phyloP scores from a whole-genome alignment of 805 yeast genomes.

The Scheffersomyces lignosus region DNA sequence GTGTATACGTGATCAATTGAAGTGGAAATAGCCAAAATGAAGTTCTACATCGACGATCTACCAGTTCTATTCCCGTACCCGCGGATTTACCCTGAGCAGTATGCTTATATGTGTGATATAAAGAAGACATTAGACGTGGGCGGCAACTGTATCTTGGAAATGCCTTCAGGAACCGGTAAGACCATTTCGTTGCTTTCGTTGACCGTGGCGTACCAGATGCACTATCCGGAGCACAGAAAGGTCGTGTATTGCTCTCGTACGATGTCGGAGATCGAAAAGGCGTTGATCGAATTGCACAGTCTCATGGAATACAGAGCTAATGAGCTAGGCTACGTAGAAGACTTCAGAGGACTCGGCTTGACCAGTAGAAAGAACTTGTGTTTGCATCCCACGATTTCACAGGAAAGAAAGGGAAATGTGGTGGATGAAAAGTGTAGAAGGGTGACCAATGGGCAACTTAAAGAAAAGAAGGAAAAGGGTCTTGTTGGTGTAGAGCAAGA shows the following conservation, averaged over 20 bases:
- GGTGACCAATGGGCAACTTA: constrained; percentile 88
- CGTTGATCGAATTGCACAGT: constrained; percentile 83
- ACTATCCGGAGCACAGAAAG: constrained; percentile 91
- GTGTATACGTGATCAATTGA: too few species aligned
- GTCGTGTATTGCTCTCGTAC: constrained; percentile 98
- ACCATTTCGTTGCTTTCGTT: constrained; percentile 88
- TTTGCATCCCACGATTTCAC: constrained; percentile 81
- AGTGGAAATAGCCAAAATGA: constrained; percentile 38
- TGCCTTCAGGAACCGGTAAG: constrained; percentile 99
- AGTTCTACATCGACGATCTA: constrained; percentile 90
- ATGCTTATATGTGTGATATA: constrained; percentile 95
- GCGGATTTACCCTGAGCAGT: constrained; percentile 95
- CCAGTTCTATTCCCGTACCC: constrained; percentile 97
- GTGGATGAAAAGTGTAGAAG: constrained; percentile 97
- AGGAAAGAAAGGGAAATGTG: constrained; percentile 85
- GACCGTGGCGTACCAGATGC: constrained; percentile 93
- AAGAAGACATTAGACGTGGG: constrained; percentile 93
- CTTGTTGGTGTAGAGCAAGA: constrained; percentile 45
- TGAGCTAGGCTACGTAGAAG: constrained; percentile 84
- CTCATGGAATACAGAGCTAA: constrained; percentile 84
- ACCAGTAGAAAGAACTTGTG: constrained; percentile 94
- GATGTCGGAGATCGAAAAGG: constrained; percentile 98
- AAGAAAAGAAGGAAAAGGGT: constrained; percentile 55
- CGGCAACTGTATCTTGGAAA: constrained; percentile 93
- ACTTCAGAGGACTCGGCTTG: constrained; percentile 90